phyloP scores from a whole-genome alignment of 768 basidiomycete species.

The Pleurotus tuoliensis region DNA sequence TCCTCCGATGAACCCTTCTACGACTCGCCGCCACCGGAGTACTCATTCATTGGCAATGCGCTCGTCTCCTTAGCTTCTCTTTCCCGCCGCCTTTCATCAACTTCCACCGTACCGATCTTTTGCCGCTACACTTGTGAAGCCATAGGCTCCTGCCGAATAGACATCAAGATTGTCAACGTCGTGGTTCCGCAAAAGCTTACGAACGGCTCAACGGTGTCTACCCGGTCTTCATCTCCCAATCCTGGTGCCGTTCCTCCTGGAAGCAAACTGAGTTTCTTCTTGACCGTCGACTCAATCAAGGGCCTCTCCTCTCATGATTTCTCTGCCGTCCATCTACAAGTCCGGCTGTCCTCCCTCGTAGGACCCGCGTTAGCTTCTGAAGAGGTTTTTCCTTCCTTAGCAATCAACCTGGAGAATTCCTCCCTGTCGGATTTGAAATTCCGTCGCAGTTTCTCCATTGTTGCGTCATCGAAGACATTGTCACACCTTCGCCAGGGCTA shows the following conservation, averaged over 20 bases:
- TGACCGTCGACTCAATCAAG: constrained; percentile 84
- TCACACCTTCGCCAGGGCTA: constrained; percentile 71
- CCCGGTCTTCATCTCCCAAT: constrained; percentile 71
- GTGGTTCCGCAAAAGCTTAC: constrained; percentile 55
- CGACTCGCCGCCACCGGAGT: constrained; percentile 81
- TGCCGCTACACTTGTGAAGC: constrained; percentile 94
- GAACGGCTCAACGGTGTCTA: constrained; percentile 60
- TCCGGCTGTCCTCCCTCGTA: constrained; percentile 82
- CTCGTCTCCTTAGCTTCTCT: constrained; percentile 79
- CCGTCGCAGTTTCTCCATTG: constrained; percentile 76
- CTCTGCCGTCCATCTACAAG: constrained; percentile 79
- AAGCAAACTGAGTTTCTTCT: constrained; percentile 78
- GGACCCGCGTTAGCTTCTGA: constrained; percentile 68
- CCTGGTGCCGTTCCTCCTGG: constrained; percentile 67
- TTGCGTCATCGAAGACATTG: constrained; percentile 69
- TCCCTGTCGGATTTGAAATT: constrained; percentile 80
- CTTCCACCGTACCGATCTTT: constrained; percentile 82
- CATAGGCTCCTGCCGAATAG: constrained; percentile 89
- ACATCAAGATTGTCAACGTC: constrained; percentile 77
- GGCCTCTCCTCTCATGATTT: constrained; percentile 92
- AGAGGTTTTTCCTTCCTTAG: constrained; percentile 75
- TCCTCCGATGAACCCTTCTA: constrained; percentile 92
- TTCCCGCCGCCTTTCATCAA: constrained; percentile 68
- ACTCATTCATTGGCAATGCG: constrained; percentile 90
- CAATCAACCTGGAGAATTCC: constrained; percentile 68